phyloP scores from a whole-genome alignment of 768 basidiomycete species.

The Leccinum aurantiacum region DNA sequence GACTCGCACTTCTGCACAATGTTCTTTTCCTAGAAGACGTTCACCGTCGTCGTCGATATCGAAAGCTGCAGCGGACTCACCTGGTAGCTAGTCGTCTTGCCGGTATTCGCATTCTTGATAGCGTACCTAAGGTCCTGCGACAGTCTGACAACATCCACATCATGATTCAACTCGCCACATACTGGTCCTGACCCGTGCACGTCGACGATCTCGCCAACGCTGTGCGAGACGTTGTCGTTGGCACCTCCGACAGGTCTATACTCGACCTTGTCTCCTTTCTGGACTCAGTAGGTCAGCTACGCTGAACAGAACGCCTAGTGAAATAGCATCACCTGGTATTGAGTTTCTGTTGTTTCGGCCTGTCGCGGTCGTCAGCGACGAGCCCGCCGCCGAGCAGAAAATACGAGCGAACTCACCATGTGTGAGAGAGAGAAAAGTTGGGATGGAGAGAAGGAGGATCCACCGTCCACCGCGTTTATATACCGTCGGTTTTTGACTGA shows the following conservation, averaged over 20 bases:
- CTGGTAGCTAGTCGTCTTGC: slow-evolving; percentile 40
- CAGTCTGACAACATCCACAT: background rate
- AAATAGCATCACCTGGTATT: slow-evolving; percentile 23
- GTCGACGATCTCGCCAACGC: slow-evolving; percentile 34
- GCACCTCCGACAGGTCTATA: slow-evolving; percentile 44
- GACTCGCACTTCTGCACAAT: slow-evolving; percentile 30
- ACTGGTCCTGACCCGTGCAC: slow-evolving; percentile 36
- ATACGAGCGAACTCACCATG: slow-evolving; percentile 11
- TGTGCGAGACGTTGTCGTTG: slow-evolving; percentile 41
- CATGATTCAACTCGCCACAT: slow-evolving; percentile 5
- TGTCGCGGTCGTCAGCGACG: slow-evolving; percentile 9
- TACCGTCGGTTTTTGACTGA: slow-evolving; percentile 4
- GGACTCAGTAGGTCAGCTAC: background rate
- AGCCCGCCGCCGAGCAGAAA: background rate
- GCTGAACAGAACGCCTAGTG: no score
- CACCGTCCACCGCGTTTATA: slow-evolving; percentile 9
- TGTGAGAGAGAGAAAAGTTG: background rate
- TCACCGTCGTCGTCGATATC: background rate
- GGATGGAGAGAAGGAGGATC: background rate
- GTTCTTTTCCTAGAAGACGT: slow-evolving; percentile 35
- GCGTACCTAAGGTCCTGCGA: slow-evolving; percentile 34
- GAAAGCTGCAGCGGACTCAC: slow-evolving; percentile 1
- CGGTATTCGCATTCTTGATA: slow-evolving; percentile 46
- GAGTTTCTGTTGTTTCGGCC: slow-evolving; percentile 20
- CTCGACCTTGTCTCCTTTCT: slow-evolving; percentile 44